Percentiles rank a stretch among this genome's conserved stretches.
Conservation (phyloP, 768 basidiomycete genomes). For the Tulasnella sp. region DNA sequence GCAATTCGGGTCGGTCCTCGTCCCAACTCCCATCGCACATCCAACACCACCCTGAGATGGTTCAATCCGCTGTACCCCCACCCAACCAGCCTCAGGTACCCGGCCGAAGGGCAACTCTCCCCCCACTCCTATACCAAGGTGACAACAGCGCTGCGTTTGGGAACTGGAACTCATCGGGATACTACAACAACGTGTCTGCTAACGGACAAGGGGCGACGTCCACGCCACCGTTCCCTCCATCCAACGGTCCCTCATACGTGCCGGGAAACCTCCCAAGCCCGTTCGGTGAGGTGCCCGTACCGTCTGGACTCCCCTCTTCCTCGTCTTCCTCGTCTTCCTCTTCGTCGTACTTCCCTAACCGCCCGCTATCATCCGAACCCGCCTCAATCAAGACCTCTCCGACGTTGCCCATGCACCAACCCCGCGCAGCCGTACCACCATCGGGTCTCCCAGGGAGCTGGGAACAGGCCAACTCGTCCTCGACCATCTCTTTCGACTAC, state of each 20-base stretch:
- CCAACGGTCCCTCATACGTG: not conserved
- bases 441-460: conserved; percentile 24
- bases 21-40: conserved; percentile 24
- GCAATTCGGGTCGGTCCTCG: not conserved
- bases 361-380: not conserved
- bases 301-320: not conserved
- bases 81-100: not conserved
- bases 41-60: conserved; percentile 28
- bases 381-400: not conserved
- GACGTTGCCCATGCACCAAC: conserved; percentile 7
- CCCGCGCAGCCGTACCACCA: conserved; percentile 2
- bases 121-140: not conserved
- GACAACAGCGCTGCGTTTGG: not conserved
- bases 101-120: not conserved
- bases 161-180: not conserved
- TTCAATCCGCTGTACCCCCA: conserved; percentile 32
- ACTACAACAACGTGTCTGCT: not conserved
- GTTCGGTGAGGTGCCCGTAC: conserved; percentile 7
- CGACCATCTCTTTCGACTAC: conserved; percentile 6
- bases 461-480: conserved; percentile 16
- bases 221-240: not conserved
- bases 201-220: not conserved
- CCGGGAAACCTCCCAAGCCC: conserved; percentile 9
- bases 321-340: not conserved
- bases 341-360: not conserved